phyloP scores from a whole-genome alignment of 1,284 basidiomycete genomes.

The Pyrrhoderma lamaoense region DNA sequence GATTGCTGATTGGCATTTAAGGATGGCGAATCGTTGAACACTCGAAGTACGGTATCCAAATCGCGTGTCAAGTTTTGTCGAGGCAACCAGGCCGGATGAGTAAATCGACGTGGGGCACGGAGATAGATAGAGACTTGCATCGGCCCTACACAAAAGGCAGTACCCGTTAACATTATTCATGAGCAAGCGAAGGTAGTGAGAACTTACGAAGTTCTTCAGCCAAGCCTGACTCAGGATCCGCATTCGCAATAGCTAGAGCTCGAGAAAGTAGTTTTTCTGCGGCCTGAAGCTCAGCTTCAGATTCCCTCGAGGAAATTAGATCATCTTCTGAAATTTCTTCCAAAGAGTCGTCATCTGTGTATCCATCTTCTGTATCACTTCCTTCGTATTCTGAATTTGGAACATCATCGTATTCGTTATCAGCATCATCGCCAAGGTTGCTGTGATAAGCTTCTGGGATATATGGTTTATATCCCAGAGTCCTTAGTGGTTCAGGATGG shows the following conservation, averaged over 20 bases:
- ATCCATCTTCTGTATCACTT: conserved; percentile 23
- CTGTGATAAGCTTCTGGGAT: conserved; percentile 4
- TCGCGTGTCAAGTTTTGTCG: conserved; percentile 45
- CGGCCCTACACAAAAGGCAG: conserved; percentile 37
- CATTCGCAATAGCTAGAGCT: conserved; percentile 46
- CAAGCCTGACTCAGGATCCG: conserved; percentile 52
- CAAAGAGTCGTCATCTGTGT: conserved; percentile 21
- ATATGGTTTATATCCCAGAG: conserved; percentile 18
- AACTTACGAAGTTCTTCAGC: conserved; percentile 51
- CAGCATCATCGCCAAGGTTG: conserved; percentile 13
- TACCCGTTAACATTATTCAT: neutral
- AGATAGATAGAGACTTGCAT: conserved; percentile 65
- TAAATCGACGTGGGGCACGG: conserved; percentile 62
- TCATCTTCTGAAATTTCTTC: conserved; percentile 22
- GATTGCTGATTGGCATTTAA: neutral
- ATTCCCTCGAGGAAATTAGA: no score
- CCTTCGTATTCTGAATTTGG: conserved; percentile 23
- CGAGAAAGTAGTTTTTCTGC: conserved; percentile 57
- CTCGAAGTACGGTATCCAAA: conserved; percentile 34
- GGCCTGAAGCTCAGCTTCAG: conserved; percentile 23
- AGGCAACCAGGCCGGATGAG: conserved; percentile 66
- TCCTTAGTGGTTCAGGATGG: conserved; percentile 2
- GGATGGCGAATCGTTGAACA: conserved; percentile 32
- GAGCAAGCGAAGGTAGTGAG: neutral
- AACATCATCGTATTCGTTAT: conserved; percentile 22